Conservation (phyloP, 768 basidiomycete species). For the Cytidiella melzeri region DNA sequence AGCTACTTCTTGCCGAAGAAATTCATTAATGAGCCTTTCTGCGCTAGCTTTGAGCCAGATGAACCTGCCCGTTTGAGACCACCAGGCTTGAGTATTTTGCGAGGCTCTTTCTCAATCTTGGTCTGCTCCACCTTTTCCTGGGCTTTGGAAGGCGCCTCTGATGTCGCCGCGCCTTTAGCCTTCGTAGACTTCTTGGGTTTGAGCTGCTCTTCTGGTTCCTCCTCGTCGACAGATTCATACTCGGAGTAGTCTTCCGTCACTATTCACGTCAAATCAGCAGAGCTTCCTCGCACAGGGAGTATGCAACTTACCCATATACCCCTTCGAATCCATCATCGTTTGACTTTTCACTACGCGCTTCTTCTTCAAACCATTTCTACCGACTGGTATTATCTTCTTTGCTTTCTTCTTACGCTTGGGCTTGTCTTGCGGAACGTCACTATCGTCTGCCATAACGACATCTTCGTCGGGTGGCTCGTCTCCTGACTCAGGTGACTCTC, state of each 20-base stretch:
- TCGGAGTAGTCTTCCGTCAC: slow-evolving; percentile 75
- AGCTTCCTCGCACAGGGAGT: slow-evolving; percentile 2
- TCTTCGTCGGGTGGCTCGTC: slow-evolving; percentile 12
- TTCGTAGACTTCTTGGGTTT: slow-evolving; percentile 6
- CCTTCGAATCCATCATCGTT: slow-evolving; percentile 52
- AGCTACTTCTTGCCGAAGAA: slow-evolving; percentile 22
- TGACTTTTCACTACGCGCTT: slow-evolving; percentile 55
- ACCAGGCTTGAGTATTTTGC: slow-evolving; percentile 9
- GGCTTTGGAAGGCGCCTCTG: slow-evolving; percentile 7
- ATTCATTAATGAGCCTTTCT: slow-evolving; percentile 18
- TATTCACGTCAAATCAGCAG: slow-evolving; percentile 21
- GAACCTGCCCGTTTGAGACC: slow-evolving; percentile 12
- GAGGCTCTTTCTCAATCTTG: neutral
- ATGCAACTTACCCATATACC: slow-evolving; percentile 57
- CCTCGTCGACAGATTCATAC: slow-evolving; percentile 72
- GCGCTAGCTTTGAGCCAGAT: slow-evolving; percentile 9
- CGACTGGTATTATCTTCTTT: slow-evolving; percentile 66
- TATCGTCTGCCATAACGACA: slow-evolving; percentile 10
- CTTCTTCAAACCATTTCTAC: slow-evolving; percentile 74
- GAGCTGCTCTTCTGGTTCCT: slow-evolving; percentile 32
- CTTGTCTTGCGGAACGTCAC: slow-evolving; percentile 22
- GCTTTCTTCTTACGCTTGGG: slow-evolving; percentile 30
- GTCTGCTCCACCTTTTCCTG: slow-evolving; percentile 25
- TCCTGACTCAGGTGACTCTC: slow-evolving; percentile 12
- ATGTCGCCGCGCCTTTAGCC: slow-evolving; percentile 7